Percentiles rank a stretch among this genome's conserved stretches.
phyloP scores from a whole-genome alignment of 441 rosid species.

The Isatis lusitanica region DNA sequence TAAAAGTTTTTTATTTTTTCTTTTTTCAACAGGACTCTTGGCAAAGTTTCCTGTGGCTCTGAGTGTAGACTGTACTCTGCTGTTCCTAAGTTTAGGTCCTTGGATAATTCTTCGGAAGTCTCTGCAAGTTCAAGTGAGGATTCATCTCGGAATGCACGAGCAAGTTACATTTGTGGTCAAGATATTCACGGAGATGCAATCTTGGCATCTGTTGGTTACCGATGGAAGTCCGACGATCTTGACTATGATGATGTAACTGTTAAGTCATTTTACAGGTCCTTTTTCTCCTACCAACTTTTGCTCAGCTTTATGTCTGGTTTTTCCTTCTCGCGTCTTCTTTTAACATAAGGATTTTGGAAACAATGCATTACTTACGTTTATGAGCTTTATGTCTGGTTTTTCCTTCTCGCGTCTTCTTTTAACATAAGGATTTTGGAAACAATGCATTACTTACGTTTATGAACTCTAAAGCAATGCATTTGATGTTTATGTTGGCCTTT shows the following conservation, averaged over 20 bases:
- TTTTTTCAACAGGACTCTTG: conserved; percentile 64
- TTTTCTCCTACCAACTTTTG: conserved; percentile 18
- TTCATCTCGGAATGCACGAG: conserved; percentile 59
- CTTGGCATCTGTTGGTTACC: conserved; percentile 87
- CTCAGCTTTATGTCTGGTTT: neutral
- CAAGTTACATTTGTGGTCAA: conserved; percentile 79
- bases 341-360: neutral
- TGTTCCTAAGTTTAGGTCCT: conserved; percentile 46
- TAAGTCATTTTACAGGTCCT: conserved; percentile 81
- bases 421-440: neutral
- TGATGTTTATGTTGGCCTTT: neutral
- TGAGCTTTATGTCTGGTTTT: neutral
- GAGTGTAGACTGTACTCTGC: conserved; percentile 78
- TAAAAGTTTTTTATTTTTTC: conserved; percentile 2
- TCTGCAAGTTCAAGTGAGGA: conserved; percentile 35
- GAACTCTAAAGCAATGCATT: conserved; percentile 4
- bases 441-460: neutral
- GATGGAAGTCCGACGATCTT: conserved; percentile 72
- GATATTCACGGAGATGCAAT: conserved; percentile 76
- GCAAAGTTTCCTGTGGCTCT: conserved; percentile 88
- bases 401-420: neutral
- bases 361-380: neutral
- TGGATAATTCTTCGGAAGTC: conserved; percentile 45
- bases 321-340: neutral
- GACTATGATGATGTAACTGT: conserved; percentile 64